Evolutionary conservation across 2,329 filamentous ascomycete species (phyloP).

Genomic region (Thelonectria blattea): DNA sequence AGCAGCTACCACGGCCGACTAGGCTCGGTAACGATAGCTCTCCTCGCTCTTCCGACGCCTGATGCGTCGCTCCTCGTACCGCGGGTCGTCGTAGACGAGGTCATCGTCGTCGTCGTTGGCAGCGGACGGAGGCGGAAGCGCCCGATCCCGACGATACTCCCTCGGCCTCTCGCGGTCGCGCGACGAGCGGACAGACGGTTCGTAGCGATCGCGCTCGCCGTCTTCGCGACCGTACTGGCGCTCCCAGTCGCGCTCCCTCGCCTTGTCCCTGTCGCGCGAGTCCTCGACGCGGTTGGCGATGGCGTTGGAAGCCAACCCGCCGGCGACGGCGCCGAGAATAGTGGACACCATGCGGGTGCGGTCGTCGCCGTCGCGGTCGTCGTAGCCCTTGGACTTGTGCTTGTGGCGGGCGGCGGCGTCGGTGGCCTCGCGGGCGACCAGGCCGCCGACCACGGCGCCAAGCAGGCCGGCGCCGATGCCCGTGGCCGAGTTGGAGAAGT

Average conservation of each 20-base stretch:
- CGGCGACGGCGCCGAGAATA: constrained; percentile 60
- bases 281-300: constrained; percentile 52
- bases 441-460: constrained; percentile 60
- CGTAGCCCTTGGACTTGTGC: constrained; percentile 37
- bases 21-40: constrained; percentile 31
- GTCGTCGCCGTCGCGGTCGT: constrained; percentile 36
- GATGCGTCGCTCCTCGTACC: constrained; percentile 36
- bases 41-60: constrained; percentile 37
- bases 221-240: constrained; percentile 40
- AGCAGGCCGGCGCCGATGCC: constrained; percentile 59
- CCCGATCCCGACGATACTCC: constrained; percentile 25
- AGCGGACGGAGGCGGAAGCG: constrained; percentile 28
- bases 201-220: constrained; percentile 27
- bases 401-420: constrained; percentile 47
- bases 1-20: constrained; percentile 1
- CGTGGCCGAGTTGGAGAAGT: constrained; percentile 55
- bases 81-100: constrained; percentile 39
- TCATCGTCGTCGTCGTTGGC: constrained; percentile 36
- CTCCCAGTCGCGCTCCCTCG: constrained; percentile 45
- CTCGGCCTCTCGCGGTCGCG: neutral
- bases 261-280: constrained; percentile 42
- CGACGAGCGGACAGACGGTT: constrained; percentile 2
- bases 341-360: constrained; percentile 53
- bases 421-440: constrained; percentile 57
- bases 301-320: constrained; percentile 60